Percentiles rank a stretch among this genome's conserved stretches.
Evolutionary conservation across 73 alveolate species (phyloP).

Genomic region (Tetrahymena thermophila): DNA sequence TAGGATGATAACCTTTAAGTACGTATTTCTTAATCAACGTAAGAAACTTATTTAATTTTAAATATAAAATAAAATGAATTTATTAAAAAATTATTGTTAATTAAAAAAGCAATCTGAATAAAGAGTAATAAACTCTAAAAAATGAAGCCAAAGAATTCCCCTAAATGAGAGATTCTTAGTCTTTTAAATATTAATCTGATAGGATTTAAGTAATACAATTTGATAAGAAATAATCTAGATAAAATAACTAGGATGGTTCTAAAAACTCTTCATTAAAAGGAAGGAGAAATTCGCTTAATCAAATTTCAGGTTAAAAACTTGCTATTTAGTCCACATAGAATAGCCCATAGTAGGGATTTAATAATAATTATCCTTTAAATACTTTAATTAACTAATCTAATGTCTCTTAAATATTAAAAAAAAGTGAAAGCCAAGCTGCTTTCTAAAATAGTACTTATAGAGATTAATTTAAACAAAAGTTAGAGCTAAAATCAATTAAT

Average conservation of each 20-base stretch:
- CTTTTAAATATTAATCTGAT: background rate
- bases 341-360: background rate
- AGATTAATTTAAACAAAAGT: background rate
- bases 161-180: background rate
- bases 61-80: background rate
- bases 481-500: background rate
- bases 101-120: background rate
- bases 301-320: background rate
- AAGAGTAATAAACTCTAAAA: background rate
- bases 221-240: background rate
- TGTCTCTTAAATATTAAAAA: background rate
- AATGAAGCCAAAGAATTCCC: background rate
- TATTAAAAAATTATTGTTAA: background rate
- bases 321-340: background rate
- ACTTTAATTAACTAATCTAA: background rate
- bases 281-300: background rate
- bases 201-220: background rate
- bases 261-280: background rate
- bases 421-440: background rate
- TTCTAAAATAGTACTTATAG: background rate
- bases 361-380: background rate
- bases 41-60: no score
- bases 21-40: background rate
- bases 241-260: background rate
- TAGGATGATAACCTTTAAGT: background rate